Conservation (phyloP, 441 rosid genomes). For the Aleurites moluccanus region DNA sequence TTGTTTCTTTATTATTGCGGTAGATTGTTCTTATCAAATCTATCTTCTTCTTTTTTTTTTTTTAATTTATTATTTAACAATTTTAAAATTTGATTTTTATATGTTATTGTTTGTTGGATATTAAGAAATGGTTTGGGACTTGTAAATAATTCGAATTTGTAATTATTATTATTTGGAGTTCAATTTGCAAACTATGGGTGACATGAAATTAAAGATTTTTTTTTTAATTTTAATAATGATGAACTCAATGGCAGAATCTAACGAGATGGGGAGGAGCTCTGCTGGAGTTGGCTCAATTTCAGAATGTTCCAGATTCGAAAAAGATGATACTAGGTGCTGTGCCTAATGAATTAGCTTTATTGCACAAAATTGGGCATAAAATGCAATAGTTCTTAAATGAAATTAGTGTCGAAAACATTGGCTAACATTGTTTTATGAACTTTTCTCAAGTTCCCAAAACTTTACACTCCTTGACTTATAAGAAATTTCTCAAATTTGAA, state of each 20-base stretch:
- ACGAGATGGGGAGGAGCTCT: conserved; percentile 90
- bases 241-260: conserved; percentile 51
- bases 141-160: too few relatives aligned
- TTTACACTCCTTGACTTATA: background rate
- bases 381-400: background rate
- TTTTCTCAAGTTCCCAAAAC: background rate
- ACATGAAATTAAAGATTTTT: background rate
- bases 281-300: conserved; percentile 88
- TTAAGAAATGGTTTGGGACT: background rate
- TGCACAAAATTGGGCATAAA: background rate
- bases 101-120: conserved; percentile 1
- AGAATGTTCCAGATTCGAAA: conserved; percentile 56
- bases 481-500: background rate
- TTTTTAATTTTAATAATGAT: background rate
- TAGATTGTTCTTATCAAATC: background rate
- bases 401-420: background rate
- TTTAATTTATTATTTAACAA: background rate
- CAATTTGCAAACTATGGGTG: background rate
- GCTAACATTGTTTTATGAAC: background rate
- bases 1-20: background rate
- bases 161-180: background rate
- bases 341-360: background rate
- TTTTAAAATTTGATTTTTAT: background rate
- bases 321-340: conserved; percentile 65
- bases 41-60: background rate